Evolutionary conservation across 2,329 filamentous ascomycete genomes (phyloP).

Genomic region (Nothophaeocryptopus gaeumannii): DNA sequence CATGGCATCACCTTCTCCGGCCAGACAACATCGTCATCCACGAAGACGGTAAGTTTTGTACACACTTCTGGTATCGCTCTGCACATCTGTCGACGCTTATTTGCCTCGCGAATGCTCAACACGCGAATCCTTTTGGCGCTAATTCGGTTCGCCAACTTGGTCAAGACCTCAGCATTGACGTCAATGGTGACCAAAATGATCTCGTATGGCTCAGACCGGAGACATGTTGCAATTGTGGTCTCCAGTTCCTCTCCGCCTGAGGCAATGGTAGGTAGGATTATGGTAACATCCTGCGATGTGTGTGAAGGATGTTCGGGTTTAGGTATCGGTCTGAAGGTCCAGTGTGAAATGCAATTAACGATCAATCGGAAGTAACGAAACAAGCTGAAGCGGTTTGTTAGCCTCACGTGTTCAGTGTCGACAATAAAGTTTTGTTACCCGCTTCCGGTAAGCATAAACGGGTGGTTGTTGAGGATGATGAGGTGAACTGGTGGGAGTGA

Average conservation of each 20-base stretch:
- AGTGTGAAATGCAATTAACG: slow-evolving; percentile 81
- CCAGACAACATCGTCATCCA: slow-evolving; percentile 95
- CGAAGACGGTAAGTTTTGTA: slow-evolving; percentile 84
- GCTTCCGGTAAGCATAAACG: slow-evolving; percentile 14
- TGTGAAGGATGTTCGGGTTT: slow-evolving; percentile 78
- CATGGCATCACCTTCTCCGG: slow-evolving; percentile 80
- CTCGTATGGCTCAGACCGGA: slow-evolving; percentile 66
- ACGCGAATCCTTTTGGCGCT: slow-evolving; percentile 67
- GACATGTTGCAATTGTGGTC: slow-evolving; percentile 74
- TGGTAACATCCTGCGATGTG: slow-evolving; percentile 80
- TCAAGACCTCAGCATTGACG: slow-evolving; percentile 62
- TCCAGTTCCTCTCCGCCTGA: slow-evolving; percentile 80
- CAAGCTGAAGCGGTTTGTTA: slow-evolving; percentile 55
- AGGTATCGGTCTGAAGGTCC: slow-evolving; percentile 80
- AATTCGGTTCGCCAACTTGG: slow-evolving; percentile 54
- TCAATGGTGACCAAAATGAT: slow-evolving; percentile 85
- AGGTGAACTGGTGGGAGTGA: slow-evolving; percentile 1
- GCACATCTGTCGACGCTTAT: slow-evolving; percentile 93
- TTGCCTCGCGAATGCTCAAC: slow-evolving; percentile 77
- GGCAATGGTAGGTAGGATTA: slow-evolving; percentile 90
- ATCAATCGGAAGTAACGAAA: slow-evolving; percentile 85
- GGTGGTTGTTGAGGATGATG: slow-evolving; percentile 1
- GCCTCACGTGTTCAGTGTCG: slow-evolving; percentile 23
- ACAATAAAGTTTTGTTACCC: slow-evolving; percentile 22
- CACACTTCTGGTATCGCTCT: slow-evolving; percentile 80